phyloP scores from a whole-genome alignment of 257 asterid genomes.

The Ehretia macrophylla region DNA sequence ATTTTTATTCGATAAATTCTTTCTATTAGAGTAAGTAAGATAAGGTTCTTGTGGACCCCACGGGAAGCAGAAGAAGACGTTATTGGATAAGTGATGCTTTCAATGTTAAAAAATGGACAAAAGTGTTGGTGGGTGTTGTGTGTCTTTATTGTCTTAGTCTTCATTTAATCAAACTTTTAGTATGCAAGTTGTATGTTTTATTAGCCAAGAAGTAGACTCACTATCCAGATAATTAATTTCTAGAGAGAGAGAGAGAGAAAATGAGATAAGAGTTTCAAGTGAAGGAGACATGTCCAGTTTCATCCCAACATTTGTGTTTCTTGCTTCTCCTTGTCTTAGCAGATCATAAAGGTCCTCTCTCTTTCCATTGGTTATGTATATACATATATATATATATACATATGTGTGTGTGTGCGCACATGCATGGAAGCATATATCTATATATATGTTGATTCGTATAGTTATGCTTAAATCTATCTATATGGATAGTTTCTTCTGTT shows the following conservation, averaged over 20 bases:
- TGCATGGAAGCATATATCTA: conserved; percentile 15
- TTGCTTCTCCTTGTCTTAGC: conserved; percentile 60
- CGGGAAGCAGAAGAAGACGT: not conserved
- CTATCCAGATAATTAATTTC: conserved; percentile 22
- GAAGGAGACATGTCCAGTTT: conserved; percentile 83
- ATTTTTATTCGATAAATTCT: too few relatives aligned
- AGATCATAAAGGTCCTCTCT: conserved; percentile 68
- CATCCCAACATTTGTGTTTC: conserved; percentile 75
- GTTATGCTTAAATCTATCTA: too few relatives aligned
- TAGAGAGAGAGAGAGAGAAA: conserved; percentile 23
- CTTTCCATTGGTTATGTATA: conserved; percentile 31
- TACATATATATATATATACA: conserved; percentile 10
- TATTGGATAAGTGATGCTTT: not conserved
- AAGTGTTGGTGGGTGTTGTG: not conserved
- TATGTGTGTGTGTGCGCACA: not conserved
- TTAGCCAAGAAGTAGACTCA: conserved; percentile 12
- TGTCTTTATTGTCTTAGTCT: not conserved
- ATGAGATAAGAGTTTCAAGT: conserved; percentile 64
- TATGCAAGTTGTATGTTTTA: not conserved
- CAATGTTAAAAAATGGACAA: not conserved
- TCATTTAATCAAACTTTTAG: too few relatives aligned
- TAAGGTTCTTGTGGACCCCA: conserved; percentile 5
- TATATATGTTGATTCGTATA: conserved; percentile 5
- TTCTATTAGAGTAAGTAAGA: too few relatives aligned
- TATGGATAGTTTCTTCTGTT: too few relatives aligned